phyloP scores from a whole-genome alignment of 192 early-diverging fungal species.

The Dispira simplex region DNA sequence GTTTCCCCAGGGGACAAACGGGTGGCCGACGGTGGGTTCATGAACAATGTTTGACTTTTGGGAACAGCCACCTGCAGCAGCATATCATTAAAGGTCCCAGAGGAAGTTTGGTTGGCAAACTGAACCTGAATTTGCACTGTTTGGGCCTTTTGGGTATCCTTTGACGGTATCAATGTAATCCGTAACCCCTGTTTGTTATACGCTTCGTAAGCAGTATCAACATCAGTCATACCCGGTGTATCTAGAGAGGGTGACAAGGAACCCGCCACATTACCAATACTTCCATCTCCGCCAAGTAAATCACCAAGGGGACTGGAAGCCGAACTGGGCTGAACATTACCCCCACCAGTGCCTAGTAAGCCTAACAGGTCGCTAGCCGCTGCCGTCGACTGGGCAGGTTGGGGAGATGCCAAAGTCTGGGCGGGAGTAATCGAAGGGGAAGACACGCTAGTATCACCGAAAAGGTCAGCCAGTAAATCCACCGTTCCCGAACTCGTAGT shows the following conservation, averaged over 20 bases:
- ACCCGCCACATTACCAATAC: too few relatives aligned
- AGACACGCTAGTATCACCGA: slow-evolving; percentile 33
- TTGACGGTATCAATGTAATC: slow-evolving; percentile 58
- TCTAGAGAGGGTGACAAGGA: too few relatives aligned
- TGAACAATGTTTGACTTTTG: slow-evolving; percentile 75
- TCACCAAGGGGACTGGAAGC: background rate
- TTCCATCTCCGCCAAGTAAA: too few relatives aligned
- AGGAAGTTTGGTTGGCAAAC: slow-evolving; percentile 45
- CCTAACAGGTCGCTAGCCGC: slow-evolving; percentile 17
- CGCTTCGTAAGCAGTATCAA: slow-evolving; percentile 29
- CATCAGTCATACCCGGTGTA: background rate
- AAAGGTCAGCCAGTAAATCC: slow-evolving; percentile 60
- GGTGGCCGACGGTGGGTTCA: slow-evolving; percentile 61
- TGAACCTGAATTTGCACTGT: slow-evolving; percentile 49
- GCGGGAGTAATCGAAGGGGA: slow-evolving; percentile 23
- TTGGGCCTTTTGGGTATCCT: slow-evolving; percentile 37
- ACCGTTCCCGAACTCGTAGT: slow-evolving; percentile 24
- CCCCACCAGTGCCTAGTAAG: slow-evolving; percentile 13
- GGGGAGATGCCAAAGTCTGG: slow-evolving; percentile 14
- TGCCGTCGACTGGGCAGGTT: slow-evolving; percentile 13
- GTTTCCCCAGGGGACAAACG: slow-evolving; percentile 36
- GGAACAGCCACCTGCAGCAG: slow-evolving; percentile 90
- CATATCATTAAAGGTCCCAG: slow-evolving; percentile 40
- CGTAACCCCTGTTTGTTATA: slow-evolving; percentile 68
- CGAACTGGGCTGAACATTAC: slow-evolving; percentile 9